A percentile compares a stretch with the other conserved stretches of the same genome.
Evolutionary conservation across 495 filamentous ascomycete genomes (phyloP).

Genomic region (Penicillium pulvis): DNA sequence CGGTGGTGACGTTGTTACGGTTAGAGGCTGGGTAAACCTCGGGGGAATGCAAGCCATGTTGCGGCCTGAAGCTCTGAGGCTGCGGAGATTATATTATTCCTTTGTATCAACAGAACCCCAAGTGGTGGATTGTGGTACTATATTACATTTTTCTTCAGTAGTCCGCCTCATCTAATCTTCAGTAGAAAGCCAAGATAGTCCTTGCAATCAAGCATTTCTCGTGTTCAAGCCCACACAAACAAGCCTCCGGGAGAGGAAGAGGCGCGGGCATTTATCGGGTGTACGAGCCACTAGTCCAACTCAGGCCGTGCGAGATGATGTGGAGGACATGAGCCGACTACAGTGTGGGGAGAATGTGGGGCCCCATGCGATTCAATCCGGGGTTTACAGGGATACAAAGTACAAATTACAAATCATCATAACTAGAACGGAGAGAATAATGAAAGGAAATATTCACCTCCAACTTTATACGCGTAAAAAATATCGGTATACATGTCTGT

Average conservation of each 20-base stretch:
- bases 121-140: too few species aligned
- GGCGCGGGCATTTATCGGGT: neutral
- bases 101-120: neutral
- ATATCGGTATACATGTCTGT: too few species aligned
- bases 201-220: neutral
- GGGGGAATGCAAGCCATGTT: neutral
- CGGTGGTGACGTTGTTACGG: neutral
- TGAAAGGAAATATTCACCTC: too few species aligned
- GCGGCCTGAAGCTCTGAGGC: too few species aligned
- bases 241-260: neutral
- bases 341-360: slow-evolving; percentile 2
- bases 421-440: too few species aligned
- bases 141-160: too few species aligned
- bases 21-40: slow-evolving; percentile 11
- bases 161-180: neutral
- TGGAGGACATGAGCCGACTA: neutral
- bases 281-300: neutral
- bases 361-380: neutral
- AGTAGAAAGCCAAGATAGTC: neutral
- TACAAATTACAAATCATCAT: neutral
- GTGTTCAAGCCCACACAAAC: neutral
- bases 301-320: neutral
- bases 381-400: neutral
- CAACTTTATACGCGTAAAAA: too few species aligned
- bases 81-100: too few species aligned